Base-by-base conservation (phyloP, 495 filamentous ascomycete species). In the Xylaria telfairii region DNA sequence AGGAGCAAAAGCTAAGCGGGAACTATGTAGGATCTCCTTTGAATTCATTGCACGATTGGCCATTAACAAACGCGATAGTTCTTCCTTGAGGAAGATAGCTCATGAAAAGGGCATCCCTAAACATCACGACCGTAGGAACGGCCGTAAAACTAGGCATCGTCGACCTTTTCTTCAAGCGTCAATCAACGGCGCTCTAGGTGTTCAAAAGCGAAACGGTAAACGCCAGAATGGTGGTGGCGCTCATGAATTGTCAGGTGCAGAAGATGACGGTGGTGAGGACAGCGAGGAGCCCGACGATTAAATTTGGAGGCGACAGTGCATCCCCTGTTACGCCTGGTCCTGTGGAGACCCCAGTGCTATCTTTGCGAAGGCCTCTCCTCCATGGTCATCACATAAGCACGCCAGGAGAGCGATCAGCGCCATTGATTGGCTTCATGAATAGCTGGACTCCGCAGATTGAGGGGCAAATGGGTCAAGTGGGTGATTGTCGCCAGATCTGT, bases 1-100 rank as follows among this genome's bases (percentile, higher is more conserved):
- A 97, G 79, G 96, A 98, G 78, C 96, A 99, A 86, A 99, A 99
- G 88, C 74, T 94, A 75, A 83, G 79, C 73, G 96, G 96, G 72
- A 98, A 98, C 83, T 98, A 92, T 85, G 91, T 93, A 87, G 87
- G 90, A 88, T 46, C 54, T 39, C 34, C 1, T 3, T 7, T 24
- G 37, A 7, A 32, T 19, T 71, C 54, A 67, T 69, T 47, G 68
- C 60, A 44, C 42, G 34, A n/a, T 17, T 21, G 19, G 47, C 47
- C 17, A 37, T 65, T 83, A 49, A 77, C 63, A 53, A 24, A 54
- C 53, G 60, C 26, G 41, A 68, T 60, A 86, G 84, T 97, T 96
- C 91, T 97, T 97, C 92, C 81, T 97, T 80, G 94, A 97, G 80
- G 94, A 97, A 65, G 70, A 84, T 73, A 84, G 80, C 68, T 91